Evolutionary conservation across 108 stramenopile genomes (phyloP).

Genomic region (Nannochloropsis gaditana): DNA sequence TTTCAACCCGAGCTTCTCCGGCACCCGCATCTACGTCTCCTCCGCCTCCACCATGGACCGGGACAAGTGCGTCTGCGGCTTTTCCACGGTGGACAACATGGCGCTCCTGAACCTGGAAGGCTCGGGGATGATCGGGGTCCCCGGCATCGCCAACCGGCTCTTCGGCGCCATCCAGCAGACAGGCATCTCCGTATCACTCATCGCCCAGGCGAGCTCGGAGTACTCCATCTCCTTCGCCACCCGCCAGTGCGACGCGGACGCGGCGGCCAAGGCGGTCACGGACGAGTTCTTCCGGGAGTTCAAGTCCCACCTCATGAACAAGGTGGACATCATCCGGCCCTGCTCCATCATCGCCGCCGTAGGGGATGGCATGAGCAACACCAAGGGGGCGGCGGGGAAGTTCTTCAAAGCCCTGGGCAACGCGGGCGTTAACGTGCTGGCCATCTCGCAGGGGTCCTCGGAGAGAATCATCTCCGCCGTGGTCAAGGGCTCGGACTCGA

Average conservation of each 20-base stretch:
- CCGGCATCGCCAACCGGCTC: slow-evolving; percentile 66
- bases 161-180: slow-evolving; percentile 65
- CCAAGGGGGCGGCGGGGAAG: slow-evolving; percentile 67
- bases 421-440: slow-evolving; percentile 73
- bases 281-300: slow-evolving; percentile 71
- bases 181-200: slow-evolving; percentile 67
- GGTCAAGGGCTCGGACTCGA: slow-evolving; percentile 58
- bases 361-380: slow-evolving; percentile 71
- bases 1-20: slow-evolving; percentile 68
- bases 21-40: slow-evolving; percentile 67
- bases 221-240: slow-evolving; percentile 76
- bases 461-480: slow-evolving; percentile 79
- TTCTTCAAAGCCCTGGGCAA: slow-evolving; percentile 77
- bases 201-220: slow-evolving; percentile 80
- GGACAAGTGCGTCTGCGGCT: slow-evolving; percentile 69
- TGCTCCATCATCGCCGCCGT: slow-evolving; percentile 81
- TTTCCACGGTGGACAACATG: slow-evolving; percentile 72
- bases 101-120: slow-evolving; percentile 84
- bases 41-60: slow-evolving; percentile 51
- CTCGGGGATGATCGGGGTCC: slow-evolving; percentile 71
- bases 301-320: slow-evolving; percentile 37
- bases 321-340: slow-evolving; percentile 52
- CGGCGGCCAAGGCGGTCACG: slow-evolving; percentile 61
- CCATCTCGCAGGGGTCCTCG: slow-evolving; percentile 61
- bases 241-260: slow-evolving; percentile 49